Evolutionary conservation across 2,329 filamentous ascomycete species (phyloP), one percentile per base, ranked within the genome.

Genomic region (Penicillium paneum): DNA sequence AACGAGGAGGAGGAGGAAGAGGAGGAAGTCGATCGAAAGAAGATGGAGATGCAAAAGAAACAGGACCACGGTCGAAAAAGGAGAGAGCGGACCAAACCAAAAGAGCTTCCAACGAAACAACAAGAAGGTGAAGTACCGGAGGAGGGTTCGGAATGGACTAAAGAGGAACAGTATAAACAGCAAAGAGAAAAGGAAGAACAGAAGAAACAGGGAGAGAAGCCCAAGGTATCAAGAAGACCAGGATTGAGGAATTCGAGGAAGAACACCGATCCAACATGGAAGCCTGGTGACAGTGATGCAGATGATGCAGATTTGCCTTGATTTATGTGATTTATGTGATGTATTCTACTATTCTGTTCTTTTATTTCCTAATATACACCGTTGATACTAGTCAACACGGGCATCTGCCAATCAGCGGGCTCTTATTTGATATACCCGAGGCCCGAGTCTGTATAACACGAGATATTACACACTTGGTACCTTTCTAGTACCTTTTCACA

Each of bases 351-450:
- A 1, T 24, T 24, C 6, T 24, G 21, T 24, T 24, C 21, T 24
- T 24, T 24, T 24, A 48, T 5, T 24, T 36, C 4, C 21, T 24
- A 12, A 48, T 17, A 44, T 24, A 52, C 50, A 31, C 15, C 17
- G 21, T 5, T 28, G 26, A 55, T 59, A 59, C 57, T 45, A 51
- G 52, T 50, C 8, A 11, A 39, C n/a, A 21, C 11, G 15, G 8
- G 3, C 2, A 7, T 58, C 24, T 41, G 31, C 59, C 55, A 61
- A 58, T 58, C 47, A 60, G 34, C 11, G 10, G 15, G 4, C 31
- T 32, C 43, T 31, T 41, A 61, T 63, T 61, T 56, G 44, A 49
- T 47, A 58, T 49, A 50, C 17, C 44, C 51, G 39, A 48, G 44
- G n/a, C 7, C 29, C 42, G 15, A 52, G 19, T 43, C 34, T 50